These are phyloP conservation scores for Euphorbia pulcherrima DNA, from an alignment of 345 rosid species.

Conservation along the genomic window DNA sequence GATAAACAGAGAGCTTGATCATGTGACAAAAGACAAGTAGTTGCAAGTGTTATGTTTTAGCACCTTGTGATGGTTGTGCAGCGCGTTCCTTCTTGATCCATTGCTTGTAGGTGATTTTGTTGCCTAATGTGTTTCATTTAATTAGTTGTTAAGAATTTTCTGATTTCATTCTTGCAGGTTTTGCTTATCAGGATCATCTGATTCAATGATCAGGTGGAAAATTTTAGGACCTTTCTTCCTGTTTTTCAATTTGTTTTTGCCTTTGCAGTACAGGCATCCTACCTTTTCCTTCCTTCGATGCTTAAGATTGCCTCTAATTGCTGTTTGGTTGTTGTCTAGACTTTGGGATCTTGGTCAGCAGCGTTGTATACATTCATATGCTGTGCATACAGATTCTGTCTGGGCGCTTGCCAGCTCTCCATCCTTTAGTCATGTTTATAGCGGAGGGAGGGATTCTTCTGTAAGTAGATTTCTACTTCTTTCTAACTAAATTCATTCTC, in stretches of 20 bases:
- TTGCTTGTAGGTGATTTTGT: not conserved
- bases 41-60: not conserved
- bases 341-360: slow-evolving; percentile 99
- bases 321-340: slow-evolving; percentile 40
- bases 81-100: not conserved
- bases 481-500: not conserved
- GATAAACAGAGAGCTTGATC: not conserved
- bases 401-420: slow-evolving; percentile 99
- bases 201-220: slow-evolving; percentile 92
- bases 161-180: slow-evolving; percentile 49
- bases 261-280: not conserved
- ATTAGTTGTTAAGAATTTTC: slow-evolving; percentile 3
- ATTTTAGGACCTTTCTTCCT: slow-evolving; percentile 1
- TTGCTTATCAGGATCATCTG: slow-evolving; percentile 98
- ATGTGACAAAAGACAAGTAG: not conserved
- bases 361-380: slow-evolving; percentile 96
- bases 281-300: not conserved
- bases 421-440: slow-evolving; percentile 89
- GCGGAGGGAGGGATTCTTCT: slow-evolving; percentile 98
- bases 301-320: slow-evolving; percentile 21
- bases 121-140: not conserved
- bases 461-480: slow-evolving; percentile 47
- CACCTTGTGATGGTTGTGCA: not conserved
- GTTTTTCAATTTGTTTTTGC: not conserved
- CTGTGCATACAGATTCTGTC: slow-evolving; percentile 99